These are phyloP conservation scores for Buddleja alternifolia DNA, from an alignment of 257 asterid genomes.

Conservation along the genomic window DNA sequence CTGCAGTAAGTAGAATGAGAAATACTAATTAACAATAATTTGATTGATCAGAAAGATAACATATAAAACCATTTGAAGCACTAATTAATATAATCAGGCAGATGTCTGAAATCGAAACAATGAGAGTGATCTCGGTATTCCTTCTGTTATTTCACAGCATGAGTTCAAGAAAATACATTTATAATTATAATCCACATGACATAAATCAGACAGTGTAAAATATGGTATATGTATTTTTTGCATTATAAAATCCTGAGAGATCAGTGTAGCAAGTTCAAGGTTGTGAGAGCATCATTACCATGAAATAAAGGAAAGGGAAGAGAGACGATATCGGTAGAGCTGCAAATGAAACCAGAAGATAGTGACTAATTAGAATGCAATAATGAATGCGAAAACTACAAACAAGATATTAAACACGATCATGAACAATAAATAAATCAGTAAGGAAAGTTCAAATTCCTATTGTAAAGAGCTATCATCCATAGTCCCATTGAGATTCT, in stretches of 20 bases:
- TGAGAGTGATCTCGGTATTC: too few relatives aligned
- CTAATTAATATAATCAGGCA: too few relatives aligned
- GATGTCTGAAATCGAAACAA: too few relatives aligned
- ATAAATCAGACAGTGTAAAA: background rate
- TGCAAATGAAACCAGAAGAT: slow-evolving; percentile 43
- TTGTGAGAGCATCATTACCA: slow-evolving; percentile 46
- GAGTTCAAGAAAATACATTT: background rate
- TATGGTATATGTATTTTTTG: background rate
- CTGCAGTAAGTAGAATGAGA: slow-evolving; percentile 34
- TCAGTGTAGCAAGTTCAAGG: slow-evolving; percentile 11
- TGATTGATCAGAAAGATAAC: background rate
- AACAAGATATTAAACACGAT: background rate
- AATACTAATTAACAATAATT: background rate
- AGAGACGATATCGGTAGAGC: slow-evolving; percentile 80
- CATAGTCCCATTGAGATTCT: too few relatives aligned
- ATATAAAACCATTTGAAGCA: background rate
- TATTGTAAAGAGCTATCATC: background rate
- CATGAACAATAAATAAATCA: background rate
- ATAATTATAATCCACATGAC: background rate
- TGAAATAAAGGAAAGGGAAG: slow-evolving; percentile 73
- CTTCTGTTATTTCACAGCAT: background rate
- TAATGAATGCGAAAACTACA: slow-evolving; percentile 2
- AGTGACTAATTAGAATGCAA: slow-evolving; percentile 21
- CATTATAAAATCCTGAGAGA: background rate
- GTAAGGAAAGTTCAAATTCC: background rate